Conservation (phyloP, 495 filamentous ascomycete genomes). For the Hypoxylon trugodes region DNA sequence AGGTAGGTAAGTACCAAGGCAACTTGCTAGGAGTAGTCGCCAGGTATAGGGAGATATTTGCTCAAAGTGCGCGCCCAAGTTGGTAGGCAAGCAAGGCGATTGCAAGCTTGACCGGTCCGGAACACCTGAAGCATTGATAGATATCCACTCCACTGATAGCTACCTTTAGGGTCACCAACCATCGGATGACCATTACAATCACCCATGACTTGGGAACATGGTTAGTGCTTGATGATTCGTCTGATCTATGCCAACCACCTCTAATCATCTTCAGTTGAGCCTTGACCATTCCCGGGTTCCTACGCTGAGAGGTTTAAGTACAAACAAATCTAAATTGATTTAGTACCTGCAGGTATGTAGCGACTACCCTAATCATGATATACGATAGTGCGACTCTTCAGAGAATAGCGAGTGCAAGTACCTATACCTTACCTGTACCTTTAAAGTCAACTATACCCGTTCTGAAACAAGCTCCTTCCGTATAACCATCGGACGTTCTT, state of each 20-base stretch:
- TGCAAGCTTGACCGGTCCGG: too few species aligned
- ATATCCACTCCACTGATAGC: neutral
- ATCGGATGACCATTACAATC: neutral
- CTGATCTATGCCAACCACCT: neutral
- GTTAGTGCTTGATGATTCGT: slow-evolving; percentile 4
- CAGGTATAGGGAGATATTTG: too few species aligned
- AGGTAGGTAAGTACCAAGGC: too few species aligned
- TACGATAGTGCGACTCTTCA: neutral
- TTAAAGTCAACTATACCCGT: too few species aligned
- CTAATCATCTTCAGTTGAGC: neutral
- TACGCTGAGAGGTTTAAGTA: neutral
- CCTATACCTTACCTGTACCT: neutral
- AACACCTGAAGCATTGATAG: too few species aligned
- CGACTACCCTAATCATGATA: too few species aligned
- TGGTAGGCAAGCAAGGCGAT: too few species aligned
- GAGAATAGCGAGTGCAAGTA: neutral
- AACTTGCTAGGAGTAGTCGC: too few species aligned
- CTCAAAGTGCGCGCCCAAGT: too few species aligned
- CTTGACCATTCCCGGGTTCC: neutral
- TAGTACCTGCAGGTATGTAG: neutral
- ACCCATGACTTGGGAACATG: neutral
- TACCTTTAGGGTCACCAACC: neutral
- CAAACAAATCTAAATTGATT: neutral
- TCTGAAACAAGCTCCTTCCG: slow-evolving; percentile 19
- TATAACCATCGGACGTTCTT: neutral